Base-by-base conservation (phyloP, 2,329 filamentous ascomycete genomes). In the Juglanconis juglandina region DNA sequence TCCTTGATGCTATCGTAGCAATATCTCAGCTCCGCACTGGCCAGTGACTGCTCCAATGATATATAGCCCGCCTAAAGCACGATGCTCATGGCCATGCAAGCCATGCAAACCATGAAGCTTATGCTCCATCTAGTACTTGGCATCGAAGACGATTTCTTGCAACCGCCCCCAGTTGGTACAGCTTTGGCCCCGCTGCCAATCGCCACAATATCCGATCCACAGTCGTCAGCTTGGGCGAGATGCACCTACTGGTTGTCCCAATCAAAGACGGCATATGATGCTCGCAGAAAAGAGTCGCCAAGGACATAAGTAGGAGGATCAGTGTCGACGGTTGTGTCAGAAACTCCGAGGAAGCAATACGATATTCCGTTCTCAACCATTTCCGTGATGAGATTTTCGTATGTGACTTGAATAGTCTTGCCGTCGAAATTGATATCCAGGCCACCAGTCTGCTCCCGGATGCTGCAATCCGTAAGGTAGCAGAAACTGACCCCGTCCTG, bases 331-430 rank as follows among this genome's bases (percentile, higher is more conserved):
- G 13, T 6, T 32, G 33, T 42, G 30, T 57, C 50, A 30, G 11
- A 11, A 8, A 50, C 49, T 24, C 17, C 44, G 1, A 61, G 59
- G 17, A 39, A 17, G 34, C 56, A 61, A 10, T 35, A 30, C 2
- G 14, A 7, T 1, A 35, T 3, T 4, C 59, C 49, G 4, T 14
- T 4, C 5, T 32, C 2, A 10, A 32, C 32, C 2, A 37, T 2
- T 24, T 52, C 44, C 10, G 17, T 42, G 34, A 66, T 46, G 9
- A 66, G 55, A 32, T 64, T 60, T n/a, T 64, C n/a, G 37, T 55
- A 65, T 7, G 58, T 11, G 3, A 63, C 48, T 30, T 44, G 44
- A 32, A 66, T 65, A 32, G 52, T 50, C 53, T 66, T 59, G 30
- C 55, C 57, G 7, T 62, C 47, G 14, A 65, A 59, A 5, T 37